Percentiles rank a stretch among this genome's conserved stretches.
phyloP scores from a whole-genome alignment of 352 stramenopile species.

The Phytophthora pistaciae region DNA sequence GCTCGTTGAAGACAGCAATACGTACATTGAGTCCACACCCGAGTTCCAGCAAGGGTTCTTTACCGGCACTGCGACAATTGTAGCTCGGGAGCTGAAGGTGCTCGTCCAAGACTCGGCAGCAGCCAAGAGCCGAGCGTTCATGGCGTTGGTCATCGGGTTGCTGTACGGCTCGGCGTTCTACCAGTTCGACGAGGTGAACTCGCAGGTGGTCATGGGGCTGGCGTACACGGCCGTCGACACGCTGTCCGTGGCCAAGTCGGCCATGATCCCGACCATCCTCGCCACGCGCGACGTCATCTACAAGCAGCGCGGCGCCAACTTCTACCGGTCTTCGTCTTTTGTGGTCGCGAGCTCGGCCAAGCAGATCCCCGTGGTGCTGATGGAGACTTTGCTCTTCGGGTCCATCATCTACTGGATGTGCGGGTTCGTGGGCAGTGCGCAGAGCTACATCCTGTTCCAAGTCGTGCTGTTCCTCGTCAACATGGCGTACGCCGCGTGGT shows the following conservation, averaged over 20 bases:
- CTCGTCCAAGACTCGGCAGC: conserved; percentile 33
- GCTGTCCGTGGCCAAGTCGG: conserved; percentile 70
- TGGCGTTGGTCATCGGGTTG: conserved; percentile 28
- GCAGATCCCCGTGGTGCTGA: conserved; percentile 47
- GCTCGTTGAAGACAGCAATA: conserved; percentile 14
- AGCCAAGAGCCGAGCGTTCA: conserved; percentile 30
- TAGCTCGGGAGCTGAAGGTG: conserved; percentile 38
- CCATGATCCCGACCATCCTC: conserved; percentile 77
- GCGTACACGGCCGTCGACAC: conserved; percentile 86
- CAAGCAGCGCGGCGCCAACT: conserved; percentile 86
- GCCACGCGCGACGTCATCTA: conserved; percentile 76
- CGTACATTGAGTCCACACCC: conserved; percentile 28
- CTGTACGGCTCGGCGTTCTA: conserved; percentile 33
- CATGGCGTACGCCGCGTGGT: conserved; percentile 42
- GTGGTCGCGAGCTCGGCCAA: conserved; percentile 56
- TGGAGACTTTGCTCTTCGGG: conserved; percentile 83
- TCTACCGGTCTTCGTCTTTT: conserved; percentile 81
- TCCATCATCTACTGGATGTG: conserved; percentile 87
- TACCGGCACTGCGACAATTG: conserved; percentile 3
- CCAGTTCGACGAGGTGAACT: conserved; percentile 27
- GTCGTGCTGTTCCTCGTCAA: conserved; percentile 63
- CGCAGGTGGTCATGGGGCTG: conserved; percentile 44
- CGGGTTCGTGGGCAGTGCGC: conserved; percentile 53
- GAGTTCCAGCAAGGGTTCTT: conserved; percentile 38
- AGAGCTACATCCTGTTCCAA: conserved; percentile 69